Evolutionary conservation across 495 filamentous ascomycete genomes (phyloP), one percentile per base, ranked within the genome.

Genomic region (Annulohypoxylon moriforme): DNA sequence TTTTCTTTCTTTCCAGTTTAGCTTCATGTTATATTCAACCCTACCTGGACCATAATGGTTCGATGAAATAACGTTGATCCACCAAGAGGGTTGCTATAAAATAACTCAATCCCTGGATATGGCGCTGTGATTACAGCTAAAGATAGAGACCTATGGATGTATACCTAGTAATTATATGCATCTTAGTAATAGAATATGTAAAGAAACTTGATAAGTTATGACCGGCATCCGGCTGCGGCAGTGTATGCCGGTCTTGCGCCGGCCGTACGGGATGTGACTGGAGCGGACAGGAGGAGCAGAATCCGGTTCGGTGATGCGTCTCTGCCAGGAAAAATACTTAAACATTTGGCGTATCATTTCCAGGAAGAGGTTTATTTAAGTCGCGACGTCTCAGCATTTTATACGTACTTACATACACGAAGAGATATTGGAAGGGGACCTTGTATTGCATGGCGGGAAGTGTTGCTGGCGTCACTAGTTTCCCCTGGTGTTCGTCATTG

Each of bases 271-370:
- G 34, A 52, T 52, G 20, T 53, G 20, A 53, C 44, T 40, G 40
- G 34, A 25, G 20, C 47, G 52, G 42, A 47, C 34, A 50, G 24
- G 64, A 55, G 57, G 29, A 33, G 33, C 29, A 57, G 44, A 40
- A 46, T 62, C 64, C 57, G 60, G 49, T n/a, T 69, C 52, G 71
- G 71, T 18, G 57, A 56, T 33, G 44, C 62, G 36, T 36, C 47
- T 64, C 27, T 55, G 24, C 50, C 57, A 57, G 50, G 20, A 7
- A n/a, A 20, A 47, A 49, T 18, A 59, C 42, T 47, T 55, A 34
- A 24, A 40, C 38, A 57, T 73, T 40, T 16, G 52, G 47, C 25
- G 22, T 68, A 58, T 56, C 49, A 42, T 60, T 61, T 57, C 42
- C 50, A 46, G 31, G 27, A 11, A 38, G 6, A 34, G 18, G 31